Conservation (phyloP, 2,329 filamentous ascomycete genomes). For the Mycocentrospora acerina region DNA sequence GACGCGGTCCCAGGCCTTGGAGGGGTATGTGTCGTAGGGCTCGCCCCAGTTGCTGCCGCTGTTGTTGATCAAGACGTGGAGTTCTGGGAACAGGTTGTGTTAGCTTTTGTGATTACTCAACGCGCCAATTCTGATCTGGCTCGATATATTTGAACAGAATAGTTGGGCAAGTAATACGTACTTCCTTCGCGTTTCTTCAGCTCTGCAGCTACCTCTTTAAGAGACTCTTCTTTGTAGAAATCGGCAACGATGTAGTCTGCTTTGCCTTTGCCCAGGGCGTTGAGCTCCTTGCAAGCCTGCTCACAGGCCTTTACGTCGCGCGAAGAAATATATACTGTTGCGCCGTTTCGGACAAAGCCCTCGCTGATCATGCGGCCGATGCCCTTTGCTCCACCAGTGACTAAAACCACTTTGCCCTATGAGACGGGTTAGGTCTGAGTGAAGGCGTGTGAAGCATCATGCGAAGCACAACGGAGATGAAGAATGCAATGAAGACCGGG, state of each 20-base stretch:
- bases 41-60: constrained; percentile 66
- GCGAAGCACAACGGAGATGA: not conserved
- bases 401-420: constrained; percentile 48
- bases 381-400: constrained; percentile 56
- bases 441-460: no score
- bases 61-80: constrained; percentile 68
- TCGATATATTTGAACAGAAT: no score
- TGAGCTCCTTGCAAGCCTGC: constrained; percentile 60
- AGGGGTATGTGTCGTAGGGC: constrained; percentile 59
- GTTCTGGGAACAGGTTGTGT: constrained; percentile 32
- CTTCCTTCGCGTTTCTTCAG: constrained; percentile 54
- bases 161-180: constrained; percentile 16
- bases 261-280: constrained; percentile 56
- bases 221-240: constrained; percentile 62
- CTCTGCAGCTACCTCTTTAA: constrained; percentile 59
- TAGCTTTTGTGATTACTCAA: not conserved
- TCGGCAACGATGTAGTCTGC: constrained; percentile 64
- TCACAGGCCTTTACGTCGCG: constrained; percentile 63
- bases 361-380: constrained; percentile 69
- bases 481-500: not conserved
- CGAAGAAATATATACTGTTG: constrained; percentile 70
- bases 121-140: not conserved
- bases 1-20: constrained; percentile 56
- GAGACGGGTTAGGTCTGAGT: constrained; percentile 1
- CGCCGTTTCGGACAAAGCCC: constrained; percentile 65